Percentiles rank a stretch among this genome's conserved stretches.
Evolutionary conservation across 352 stramenopile genomes (phyloP).

Genomic region (Halophytophthora batemanensis): DNA sequence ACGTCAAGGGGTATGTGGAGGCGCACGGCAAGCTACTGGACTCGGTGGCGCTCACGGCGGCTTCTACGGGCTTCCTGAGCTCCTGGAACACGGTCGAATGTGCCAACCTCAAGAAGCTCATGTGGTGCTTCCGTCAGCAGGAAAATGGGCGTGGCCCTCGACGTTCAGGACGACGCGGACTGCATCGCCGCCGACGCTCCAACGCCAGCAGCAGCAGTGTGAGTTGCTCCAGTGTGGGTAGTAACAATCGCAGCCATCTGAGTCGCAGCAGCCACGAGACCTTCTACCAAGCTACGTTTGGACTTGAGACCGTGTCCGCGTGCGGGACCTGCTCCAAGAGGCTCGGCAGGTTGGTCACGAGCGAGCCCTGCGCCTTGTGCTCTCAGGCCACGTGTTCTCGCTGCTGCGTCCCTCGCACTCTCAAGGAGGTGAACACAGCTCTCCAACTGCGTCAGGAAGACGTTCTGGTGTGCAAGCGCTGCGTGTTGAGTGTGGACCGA

Average conservation of each 20-base stretch:
- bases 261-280: neutral
- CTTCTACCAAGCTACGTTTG: neutral
- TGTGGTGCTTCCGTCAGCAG: slow-evolving; percentile 30
- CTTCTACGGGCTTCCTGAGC: neutral
- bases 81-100: slow-evolving; percentile 23
- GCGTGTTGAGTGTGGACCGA: slow-evolving; percentile 22
- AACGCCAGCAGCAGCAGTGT: slow-evolving; percentile 14
- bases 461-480: slow-evolving; percentile 29
- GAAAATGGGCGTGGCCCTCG: neutral
- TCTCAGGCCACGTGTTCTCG: slow-evolving; percentile 20
- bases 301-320: slow-evolving; percentile 1
- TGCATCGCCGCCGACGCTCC: slow-evolving; percentile 10
- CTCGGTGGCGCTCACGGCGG: neutral
- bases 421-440: slow-evolving; percentile 25
- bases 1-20: neutral
- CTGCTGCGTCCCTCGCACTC: slow-evolving; percentile 21
- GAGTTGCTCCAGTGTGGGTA: slow-evolving; percentile 13
- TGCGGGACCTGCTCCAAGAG: slow-evolving; percentile 28
- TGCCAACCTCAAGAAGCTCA: slow-evolving; percentile 38
- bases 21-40: neutral
- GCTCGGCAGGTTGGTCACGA: slow-evolving; percentile 11
- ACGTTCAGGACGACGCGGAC: slow-evolving; percentile 2
- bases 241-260: neutral
- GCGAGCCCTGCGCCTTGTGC: slow-evolving; percentile 19
- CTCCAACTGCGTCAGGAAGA: slow-evolving; percentile 27